phyloP scores from a whole-genome alignment of 768 basidiomycete species.

The Mycena kentingensis region DNA sequence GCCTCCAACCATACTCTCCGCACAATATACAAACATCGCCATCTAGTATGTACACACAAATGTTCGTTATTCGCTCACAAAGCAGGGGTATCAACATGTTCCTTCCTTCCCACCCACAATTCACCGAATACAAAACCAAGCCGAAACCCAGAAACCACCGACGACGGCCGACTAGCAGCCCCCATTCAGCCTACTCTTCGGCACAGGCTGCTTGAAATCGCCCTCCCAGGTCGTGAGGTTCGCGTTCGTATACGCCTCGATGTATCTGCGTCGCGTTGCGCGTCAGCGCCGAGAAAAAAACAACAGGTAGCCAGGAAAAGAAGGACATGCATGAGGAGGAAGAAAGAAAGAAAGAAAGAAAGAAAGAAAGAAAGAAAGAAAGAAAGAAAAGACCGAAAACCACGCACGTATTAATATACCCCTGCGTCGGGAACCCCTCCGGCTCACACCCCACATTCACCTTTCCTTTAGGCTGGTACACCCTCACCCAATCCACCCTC shows the following conservation, averaged over 20 bases:
- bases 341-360: not conserved
- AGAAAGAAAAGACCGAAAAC: slow-evolving; percentile 9
- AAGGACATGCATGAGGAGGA: too few relatives aligned
- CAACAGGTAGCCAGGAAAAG: not conserved
- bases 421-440: slow-evolving; percentile 64
- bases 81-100: too few relatives aligned
- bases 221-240: slow-evolving; percentile 48
- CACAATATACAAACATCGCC: too few relatives aligned
- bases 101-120: too few relatives aligned
- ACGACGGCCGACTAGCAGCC: too few relatives aligned
- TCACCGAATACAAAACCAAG: too few relatives aligned
- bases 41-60: too few relatives aligned
- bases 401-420: slow-evolving; percentile 73
- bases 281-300: slow-evolving; percentile 5
- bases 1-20: too few relatives aligned
- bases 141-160: too few relatives aligned
- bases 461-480: slow-evolving; percentile 58
- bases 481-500: slow-evolving; percentile 81
- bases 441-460: slow-evolving; percentile 74
- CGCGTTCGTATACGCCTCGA: slow-evolving; percentile 64
- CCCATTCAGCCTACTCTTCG: slow-evolving; percentile 55
- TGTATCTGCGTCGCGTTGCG: slow-evolving; percentile 41
- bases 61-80: too few relatives aligned
- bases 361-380: too few relatives aligned
- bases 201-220: slow-evolving; percentile 48